Percentiles rank a stretch among this genome's conserved stretches.
Evolutionary conservation across 768 basidiomycete genomes (phyloP).

Genomic region (Lactarius evosmus): DNA sequence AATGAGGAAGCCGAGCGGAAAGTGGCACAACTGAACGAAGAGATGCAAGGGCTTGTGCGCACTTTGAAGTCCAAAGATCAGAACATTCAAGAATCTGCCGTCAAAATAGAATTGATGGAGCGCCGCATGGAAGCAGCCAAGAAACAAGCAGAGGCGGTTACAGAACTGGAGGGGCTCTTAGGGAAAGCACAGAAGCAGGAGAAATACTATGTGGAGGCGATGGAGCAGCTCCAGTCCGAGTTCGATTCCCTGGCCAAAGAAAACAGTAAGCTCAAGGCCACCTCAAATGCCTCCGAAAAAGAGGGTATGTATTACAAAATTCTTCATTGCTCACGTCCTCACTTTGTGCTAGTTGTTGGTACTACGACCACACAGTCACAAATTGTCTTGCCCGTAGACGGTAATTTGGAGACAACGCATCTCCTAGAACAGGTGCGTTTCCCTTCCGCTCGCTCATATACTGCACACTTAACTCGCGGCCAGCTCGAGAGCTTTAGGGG

Average conservation of each 20-base stretch:
- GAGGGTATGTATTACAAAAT: constrained; percentile 49
- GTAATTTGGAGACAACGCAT: constrained; percentile 82
- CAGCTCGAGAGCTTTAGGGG: constrained; percentile 89
- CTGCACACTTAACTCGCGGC: constrained; percentile 23
- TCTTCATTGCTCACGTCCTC: constrained; percentile 10
- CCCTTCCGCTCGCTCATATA: constrained; percentile 2
- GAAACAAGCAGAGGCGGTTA: constrained; percentile 82
- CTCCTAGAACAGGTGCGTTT: constrained; percentile 75
- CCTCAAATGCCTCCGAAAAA: constrained; percentile 63
- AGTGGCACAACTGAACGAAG: constrained; percentile 80
- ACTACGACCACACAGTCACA: constrained; percentile 52
- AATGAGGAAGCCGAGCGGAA: constrained; percentile 93
- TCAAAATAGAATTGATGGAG: constrained; percentile 96
- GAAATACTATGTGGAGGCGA: constrained; percentile 85
- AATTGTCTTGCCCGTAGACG: constrained; percentile 68
- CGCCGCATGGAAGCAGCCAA: constrained; percentile 87
- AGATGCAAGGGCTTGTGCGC: constrained; percentile 83
- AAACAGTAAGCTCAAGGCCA: constrained; percentile 73
- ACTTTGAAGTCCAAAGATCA: constrained; percentile 88
- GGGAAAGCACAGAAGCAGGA: constrained; percentile 84
- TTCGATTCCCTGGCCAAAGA: constrained; percentile 85
- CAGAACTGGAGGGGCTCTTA: constrained; percentile 77
- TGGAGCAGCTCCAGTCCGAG: constrained; percentile 90
- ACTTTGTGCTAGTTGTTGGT: constrained; percentile 36
- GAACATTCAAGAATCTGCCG: constrained; percentile 77